Percentiles rank a stretch among this genome's conserved stretches.
These are phyloP conservation scores for Diaporthe humulicola DNA, from an alignment of 2,329 filamentous ascomycete species.

Conservation along the genomic window DNA sequence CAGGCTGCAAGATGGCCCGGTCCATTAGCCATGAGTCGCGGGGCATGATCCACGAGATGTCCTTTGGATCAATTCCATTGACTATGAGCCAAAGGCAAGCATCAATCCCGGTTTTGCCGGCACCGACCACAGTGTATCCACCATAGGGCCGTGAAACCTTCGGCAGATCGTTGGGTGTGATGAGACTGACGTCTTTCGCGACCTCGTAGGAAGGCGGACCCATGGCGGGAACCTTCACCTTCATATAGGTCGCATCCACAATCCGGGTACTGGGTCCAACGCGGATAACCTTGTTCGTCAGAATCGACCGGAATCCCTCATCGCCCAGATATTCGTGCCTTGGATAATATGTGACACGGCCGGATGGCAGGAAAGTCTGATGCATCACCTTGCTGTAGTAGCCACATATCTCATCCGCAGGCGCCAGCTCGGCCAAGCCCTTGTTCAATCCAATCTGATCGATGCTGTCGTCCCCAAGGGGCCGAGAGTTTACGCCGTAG, in stretches of 20 bases:
- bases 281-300: background rate
- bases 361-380: background rate
- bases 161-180: background rate
- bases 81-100: background rate
- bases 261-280: background rate
- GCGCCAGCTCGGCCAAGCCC: background rate
- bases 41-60: constrained; percentile 16
- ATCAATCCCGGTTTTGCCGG: background rate
- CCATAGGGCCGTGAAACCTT: background rate
- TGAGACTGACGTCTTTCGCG: background rate
- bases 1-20: background rate
- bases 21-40: background rate
- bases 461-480: background rate
- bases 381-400: background rate
- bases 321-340: background rate
- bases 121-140: background rate
- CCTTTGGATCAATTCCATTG: background rate
- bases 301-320: background rate
- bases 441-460: background rate
- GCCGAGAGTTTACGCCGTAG: constrained; percentile 7
- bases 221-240: background rate
- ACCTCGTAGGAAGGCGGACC: background rate
- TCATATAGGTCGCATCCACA: background rate
- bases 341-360: background rate
- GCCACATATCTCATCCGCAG: background rate